A percentile compares a stretch with the other conserved stretches of the same genome.
Evolutionary conservation across 805 yeast species (phyloP).

Genomic region (Candida broadrunensis): DNA sequence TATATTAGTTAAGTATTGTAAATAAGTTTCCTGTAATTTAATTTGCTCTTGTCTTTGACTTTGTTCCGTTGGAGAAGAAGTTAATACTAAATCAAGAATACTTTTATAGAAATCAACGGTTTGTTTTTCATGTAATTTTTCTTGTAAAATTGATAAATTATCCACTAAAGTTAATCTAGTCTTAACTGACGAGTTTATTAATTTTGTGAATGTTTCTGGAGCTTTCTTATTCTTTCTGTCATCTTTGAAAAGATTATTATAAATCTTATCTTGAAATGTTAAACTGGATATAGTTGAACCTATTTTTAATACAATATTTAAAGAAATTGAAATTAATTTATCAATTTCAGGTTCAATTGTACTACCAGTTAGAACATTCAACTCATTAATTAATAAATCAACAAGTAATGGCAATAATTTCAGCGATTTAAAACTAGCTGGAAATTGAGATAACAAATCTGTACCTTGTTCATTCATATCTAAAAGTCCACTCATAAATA

Average conservation of each 20-base stretch:
- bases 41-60: slow-evolving; percentile 29
- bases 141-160: slow-evolving; percentile 45
- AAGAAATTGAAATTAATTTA: slow-evolving; percentile 40
- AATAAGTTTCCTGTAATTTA: slow-evolving; percentile 50
- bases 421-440: slow-evolving; percentile 49
- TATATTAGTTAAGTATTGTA: slow-evolving; percentile 40
- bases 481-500: slow-evolving; percentile 67
- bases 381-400: slow-evolving; percentile 45
- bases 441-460: slow-evolving; percentile 28
- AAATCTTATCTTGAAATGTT: slow-evolving; percentile 70
- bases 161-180: slow-evolving; percentile 34
- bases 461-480: slow-evolving; percentile 10
- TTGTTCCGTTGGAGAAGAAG: slow-evolving; percentile 21
- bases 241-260: slow-evolving; percentile 39
- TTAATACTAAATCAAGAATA: slow-evolving; percentile 33
- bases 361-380: slow-evolving; percentile 18
- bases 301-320: slow-evolving; percentile 57
- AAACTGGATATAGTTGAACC: slow-evolving; percentile 69
- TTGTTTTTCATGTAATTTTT: slow-evolving; percentile 51
- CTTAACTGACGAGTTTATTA: slow-evolving; percentile 30
- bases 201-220: slow-evolving; percentile 18
- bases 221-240: slow-evolving; percentile 19
- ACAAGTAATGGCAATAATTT: slow-evolving; percentile 73
- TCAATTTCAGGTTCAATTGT: slow-evolving; percentile 21
- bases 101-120: slow-evolving; percentile 48